Percentiles rank a stretch among this genome's conserved stretches.
These are phyloP conservation scores for Cutaneotrichosporon curvatum DNA, from an alignment of 1,284 basidiomycete genomes.

Conservation along the genomic window DNA sequence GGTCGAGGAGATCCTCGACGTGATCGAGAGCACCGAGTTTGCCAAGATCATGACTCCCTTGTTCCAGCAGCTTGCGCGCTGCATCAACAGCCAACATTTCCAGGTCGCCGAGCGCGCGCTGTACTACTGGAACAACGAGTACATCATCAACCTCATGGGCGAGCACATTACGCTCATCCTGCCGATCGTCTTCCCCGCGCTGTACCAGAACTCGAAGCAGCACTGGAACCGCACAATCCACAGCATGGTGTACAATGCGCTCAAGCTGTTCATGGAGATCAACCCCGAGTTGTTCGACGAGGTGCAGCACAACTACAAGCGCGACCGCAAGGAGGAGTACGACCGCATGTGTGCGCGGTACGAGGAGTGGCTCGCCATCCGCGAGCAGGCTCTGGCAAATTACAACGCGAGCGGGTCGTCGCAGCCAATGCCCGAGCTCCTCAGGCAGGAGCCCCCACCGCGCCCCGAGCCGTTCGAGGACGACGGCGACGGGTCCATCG, in stretches of 20 bases:
- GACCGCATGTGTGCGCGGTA: conserved; percentile 71
- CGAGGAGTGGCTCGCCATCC: conserved; percentile 74
- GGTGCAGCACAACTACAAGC: conserved; percentile 88
- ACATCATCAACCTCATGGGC: conserved; percentile 98
- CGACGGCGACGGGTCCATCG: conserved; percentile 75
- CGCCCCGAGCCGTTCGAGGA: conserved; percentile 67
- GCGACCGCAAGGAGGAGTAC: conserved; percentile 77
- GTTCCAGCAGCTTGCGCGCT: conserved; percentile 90
- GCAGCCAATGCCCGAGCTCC: conserved; percentile 60
- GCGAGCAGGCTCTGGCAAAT: conserved; percentile 65
- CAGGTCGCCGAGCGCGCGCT: conserved; percentile 84
- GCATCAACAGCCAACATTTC: conserved; percentile 99
- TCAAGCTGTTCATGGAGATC: conserved; percentile 99
- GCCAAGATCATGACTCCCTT: conserved; percentile 90
- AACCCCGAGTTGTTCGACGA: conserved; percentile 94
- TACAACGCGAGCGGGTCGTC: conserved; percentile 57
- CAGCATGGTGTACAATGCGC: conserved; percentile 96
- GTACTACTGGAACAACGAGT: conserved; percentile 99
- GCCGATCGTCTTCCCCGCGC: conserved; percentile 95
- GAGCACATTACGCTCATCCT: conserved; percentile 85
- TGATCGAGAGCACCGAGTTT: conserved; percentile 95
- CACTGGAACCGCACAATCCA: conserved; percentile 99
- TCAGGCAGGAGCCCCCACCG: conserved; percentile 61
- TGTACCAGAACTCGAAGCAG: conserved; percentile 92
- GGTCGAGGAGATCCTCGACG: conserved; percentile 97